Conservation (phyloP, 2,329 filamentous ascomycete species). For the Ceratocystis lukuohia region DNA sequence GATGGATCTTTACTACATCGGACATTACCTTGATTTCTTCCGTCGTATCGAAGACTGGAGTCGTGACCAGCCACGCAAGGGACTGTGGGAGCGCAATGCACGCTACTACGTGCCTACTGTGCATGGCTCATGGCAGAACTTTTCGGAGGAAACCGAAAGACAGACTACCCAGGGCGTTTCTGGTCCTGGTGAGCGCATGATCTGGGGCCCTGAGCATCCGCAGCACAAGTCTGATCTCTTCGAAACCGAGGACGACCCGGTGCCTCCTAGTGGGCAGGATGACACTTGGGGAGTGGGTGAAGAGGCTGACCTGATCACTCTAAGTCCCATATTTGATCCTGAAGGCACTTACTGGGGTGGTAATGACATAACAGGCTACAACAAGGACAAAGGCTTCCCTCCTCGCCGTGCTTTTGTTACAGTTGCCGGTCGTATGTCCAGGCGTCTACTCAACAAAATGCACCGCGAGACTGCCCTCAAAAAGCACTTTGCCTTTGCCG, state of each 20-base stretch:
- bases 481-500: constrained; percentile 82
- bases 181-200: constrained; percentile 36
- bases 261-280: constrained; percentile 54
- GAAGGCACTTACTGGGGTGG: constrained; percentile 71
- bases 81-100: constrained; percentile 66
- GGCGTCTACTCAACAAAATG: constrained; percentile 70
- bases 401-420: constrained; percentile 78
- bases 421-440: constrained; percentile 71
- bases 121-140: constrained; percentile 69
- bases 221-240: constrained; percentile 56
- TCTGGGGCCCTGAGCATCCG: constrained; percentile 77
- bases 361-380: constrained; percentile 76
- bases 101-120: constrained; percentile 66
- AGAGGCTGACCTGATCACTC: constrained; percentile 79
- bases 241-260: constrained; percentile 56
- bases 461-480: constrained; percentile 75
- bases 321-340: constrained; percentile 86
- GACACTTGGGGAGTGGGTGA: constrained; percentile 86
- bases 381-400: constrained; percentile 44
- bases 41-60: constrained; percentile 57
- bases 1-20: constrained; percentile 82
- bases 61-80: constrained; percentile 59
- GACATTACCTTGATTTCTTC: constrained; percentile 69
- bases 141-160: constrained; percentile 31
- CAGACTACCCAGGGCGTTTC: constrained; percentile 22